Conservation (phyloP, 768 basidiomycete genomes). For the Clitopilus passeckerianus region DNA sequence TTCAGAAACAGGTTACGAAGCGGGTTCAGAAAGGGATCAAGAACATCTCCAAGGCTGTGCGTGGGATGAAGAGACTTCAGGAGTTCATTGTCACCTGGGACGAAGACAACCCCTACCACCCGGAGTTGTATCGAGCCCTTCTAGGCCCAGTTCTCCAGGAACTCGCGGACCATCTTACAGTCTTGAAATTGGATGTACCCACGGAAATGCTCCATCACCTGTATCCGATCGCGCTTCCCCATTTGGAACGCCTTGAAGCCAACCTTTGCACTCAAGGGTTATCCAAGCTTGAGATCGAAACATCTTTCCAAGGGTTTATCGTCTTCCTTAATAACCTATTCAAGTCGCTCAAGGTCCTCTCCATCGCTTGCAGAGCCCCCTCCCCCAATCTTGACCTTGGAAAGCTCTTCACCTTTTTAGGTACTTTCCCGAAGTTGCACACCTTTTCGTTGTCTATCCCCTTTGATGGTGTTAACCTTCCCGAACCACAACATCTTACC, state of each 20-base stretch:
- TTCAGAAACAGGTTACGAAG: conserved; percentile 26
- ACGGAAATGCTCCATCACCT: conserved; percentile 27
- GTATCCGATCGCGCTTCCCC: conserved; percentile 25
- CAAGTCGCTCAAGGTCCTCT: conserved; percentile 29
- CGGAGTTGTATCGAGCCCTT: conserved; percentile 31
- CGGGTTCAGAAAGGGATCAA: conserved; percentile 31
- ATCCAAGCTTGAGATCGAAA: conserved; percentile 21
- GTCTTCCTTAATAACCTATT: conserved; percentile 40
- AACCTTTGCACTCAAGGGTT: conserved; percentile 27
- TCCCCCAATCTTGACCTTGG: conserved; percentile 35
- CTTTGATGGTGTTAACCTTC: conserved; percentile 37
- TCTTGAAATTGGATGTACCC: conserved; percentile 34
- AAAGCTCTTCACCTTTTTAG: conserved; percentile 30
- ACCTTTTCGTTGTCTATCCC: conserved; percentile 37
- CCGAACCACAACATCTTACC: conserved; percentile 24
- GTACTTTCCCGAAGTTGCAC: conserved; percentile 32
- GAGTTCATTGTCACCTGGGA: conserved; percentile 39
- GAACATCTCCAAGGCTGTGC: conserved; percentile 26
- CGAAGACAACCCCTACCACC: conserved; percentile 24
- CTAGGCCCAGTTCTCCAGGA: conserved; percentile 26
- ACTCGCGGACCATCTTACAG: conserved; percentile 25
- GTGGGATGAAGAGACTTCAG: conserved; percentile 23
- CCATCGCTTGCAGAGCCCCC: conserved; percentile 26
- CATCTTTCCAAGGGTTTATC: conserved; percentile 33
- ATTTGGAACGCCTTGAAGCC: conserved; percentile 29